Conservation (phyloP, 148 eudicot genomes). For the Heliosperma pusillum region DNA sequence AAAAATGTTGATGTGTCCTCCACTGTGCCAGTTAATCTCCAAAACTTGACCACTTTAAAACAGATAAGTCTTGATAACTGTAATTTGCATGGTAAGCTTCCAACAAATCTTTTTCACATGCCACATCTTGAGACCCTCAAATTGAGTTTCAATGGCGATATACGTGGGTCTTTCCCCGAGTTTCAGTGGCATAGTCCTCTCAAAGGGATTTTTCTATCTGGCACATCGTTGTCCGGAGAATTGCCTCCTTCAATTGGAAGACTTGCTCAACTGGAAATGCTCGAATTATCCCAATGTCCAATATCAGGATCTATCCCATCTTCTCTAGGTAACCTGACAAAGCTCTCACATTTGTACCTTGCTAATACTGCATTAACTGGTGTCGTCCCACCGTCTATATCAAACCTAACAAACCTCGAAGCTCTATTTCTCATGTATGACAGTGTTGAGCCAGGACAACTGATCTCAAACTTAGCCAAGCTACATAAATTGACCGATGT, state of each 20-base stretch:
- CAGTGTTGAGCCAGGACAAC: not conserved
- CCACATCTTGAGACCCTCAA: constrained; percentile 26
- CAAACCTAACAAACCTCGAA: constrained; percentile 17
- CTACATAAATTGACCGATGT: constrained; percentile 4
- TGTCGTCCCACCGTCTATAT: constrained; percentile 14
- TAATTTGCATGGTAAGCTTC: constrained; percentile 26
- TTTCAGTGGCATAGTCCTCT: constrained; percentile 22
- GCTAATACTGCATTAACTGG: constrained; percentile 10
- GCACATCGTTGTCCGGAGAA: constrained; percentile 24
- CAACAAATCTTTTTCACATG: constrained; percentile 26
- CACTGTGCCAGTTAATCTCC: constrained; percentile 16
- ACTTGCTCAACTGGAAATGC: constrained; percentile 13
- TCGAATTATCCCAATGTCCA: not conserved
- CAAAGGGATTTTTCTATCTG: not conserved
- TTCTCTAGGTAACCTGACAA: constrained; percentile 24
- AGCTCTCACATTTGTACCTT: constrained; percentile 18
- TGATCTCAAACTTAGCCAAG: constrained; percentile 10
- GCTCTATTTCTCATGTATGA: not conserved
- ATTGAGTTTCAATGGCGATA: constrained; percentile 19
- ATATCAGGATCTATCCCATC: constrained; percentile 26
- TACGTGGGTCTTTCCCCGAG: constrained; percentile 28
- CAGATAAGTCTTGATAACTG: constrained; percentile 4
- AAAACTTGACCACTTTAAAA: constrained; percentile 22
- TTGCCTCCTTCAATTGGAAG: constrained; percentile 33
- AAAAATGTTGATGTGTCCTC: constrained; percentile 21